Conservation (phyloP, 2,329 filamentous ascomycete genomes). For the Ophiostoma triangulosporum region DNA sequence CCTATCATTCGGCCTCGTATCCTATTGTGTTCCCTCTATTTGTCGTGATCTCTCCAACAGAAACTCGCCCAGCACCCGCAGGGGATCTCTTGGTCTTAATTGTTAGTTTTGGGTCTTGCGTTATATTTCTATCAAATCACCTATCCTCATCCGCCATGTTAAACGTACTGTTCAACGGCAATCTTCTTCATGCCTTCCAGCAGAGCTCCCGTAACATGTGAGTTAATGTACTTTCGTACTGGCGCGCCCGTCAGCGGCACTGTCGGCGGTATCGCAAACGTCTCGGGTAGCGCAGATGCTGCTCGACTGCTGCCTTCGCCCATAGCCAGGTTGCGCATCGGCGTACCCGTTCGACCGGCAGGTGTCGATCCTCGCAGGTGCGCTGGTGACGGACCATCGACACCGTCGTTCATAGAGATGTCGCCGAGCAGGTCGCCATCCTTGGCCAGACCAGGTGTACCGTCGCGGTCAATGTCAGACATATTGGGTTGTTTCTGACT, state of each 20-base stretch:
- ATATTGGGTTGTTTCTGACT: background rate
- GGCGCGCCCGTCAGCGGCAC: slow-evolving; percentile 53
- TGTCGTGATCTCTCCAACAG: slow-evolving; percentile 55
- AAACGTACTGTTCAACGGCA: slow-evolving; percentile 54
- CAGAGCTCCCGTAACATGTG: slow-evolving; percentile 52
- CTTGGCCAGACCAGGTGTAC: background rate
- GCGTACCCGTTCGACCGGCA: slow-evolving; percentile 31
- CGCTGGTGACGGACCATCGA: slow-evolving; percentile 3
- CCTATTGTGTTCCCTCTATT: slow-evolving; percentile 30
- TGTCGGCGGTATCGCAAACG: slow-evolving; percentile 43
- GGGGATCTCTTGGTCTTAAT: slow-evolving; percentile 49
- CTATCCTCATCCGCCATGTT: background rate
- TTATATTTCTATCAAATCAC: background rate
- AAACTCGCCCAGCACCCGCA: slow-evolving; percentile 57
- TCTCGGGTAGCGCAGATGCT: slow-evolving; percentile 40
- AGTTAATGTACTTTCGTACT: slow-evolving; percentile 57
- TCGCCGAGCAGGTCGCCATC: background rate
- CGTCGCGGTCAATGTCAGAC: background rate
- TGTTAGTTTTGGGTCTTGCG: background rate
- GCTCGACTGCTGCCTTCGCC: slow-evolving; percentile 33
- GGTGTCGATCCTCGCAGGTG: slow-evolving; percentile 7
- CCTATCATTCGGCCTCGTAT: background rate
- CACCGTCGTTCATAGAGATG: background rate
- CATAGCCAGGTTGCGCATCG: slow-evolving; percentile 22
- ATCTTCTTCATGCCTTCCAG: slow-evolving; percentile 64